Evolutionary conservation across 2,329 filamentous ascomycete species (phyloP).

Genomic region (Lasiodiplodia hormozganensis): DNA sequence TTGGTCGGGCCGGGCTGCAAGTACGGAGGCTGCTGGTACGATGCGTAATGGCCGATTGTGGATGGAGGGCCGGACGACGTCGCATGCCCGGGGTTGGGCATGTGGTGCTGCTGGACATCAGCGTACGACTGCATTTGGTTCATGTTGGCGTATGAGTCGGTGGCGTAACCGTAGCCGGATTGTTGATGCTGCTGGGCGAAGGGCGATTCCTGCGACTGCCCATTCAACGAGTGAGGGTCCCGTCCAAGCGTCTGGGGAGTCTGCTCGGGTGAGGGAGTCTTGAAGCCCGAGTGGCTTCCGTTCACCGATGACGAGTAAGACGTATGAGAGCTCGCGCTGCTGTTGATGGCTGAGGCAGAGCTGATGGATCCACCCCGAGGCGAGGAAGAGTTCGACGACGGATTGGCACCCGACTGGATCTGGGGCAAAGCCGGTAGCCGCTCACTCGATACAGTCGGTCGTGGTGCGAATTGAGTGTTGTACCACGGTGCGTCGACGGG

Average conservation of each 20-base stretch:
- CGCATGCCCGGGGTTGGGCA: conserved; percentile 77
- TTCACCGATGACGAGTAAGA: conserved; percentile 64
- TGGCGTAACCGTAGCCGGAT: conserved; percentile 43
- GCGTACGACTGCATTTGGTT: conserved; percentile 83
- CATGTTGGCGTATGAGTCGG: conserved; percentile 66
- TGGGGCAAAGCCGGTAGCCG: conserved; percentile 75
- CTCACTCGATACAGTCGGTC: conserved; percentile 73
- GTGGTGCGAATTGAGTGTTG: conserved; percentile 70
- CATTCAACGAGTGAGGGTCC: conserved; percentile 46
- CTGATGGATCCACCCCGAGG: conserved; percentile 79
- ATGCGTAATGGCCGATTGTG: conserved; percentile 77
- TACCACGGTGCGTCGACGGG: conserved; percentile 73
- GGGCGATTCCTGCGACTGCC: conserved; percentile 47
- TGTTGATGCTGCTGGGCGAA: conserved; percentile 46
- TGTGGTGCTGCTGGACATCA: conserved; percentile 80
- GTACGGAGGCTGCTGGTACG: conserved; percentile 75
- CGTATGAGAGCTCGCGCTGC: conserved; percentile 61
- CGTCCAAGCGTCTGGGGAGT: conserved; percentile 55
- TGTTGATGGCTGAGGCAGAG: conserved; percentile 58
- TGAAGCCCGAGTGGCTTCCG: conserved; percentile 64
- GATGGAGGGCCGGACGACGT: conserved; percentile 79
- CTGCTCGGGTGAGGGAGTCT: conserved; percentile 78
- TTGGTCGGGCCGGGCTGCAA: conserved; percentile 78
- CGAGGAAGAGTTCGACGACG: conserved; percentile 75
- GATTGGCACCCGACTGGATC: conserved; percentile 67